A percentile compares a stretch with the other conserved stretches of the same genome.
Conservation (phyloP, 768 basidiomycete genomes). For the Boletus tylopilopsis region DNA sequence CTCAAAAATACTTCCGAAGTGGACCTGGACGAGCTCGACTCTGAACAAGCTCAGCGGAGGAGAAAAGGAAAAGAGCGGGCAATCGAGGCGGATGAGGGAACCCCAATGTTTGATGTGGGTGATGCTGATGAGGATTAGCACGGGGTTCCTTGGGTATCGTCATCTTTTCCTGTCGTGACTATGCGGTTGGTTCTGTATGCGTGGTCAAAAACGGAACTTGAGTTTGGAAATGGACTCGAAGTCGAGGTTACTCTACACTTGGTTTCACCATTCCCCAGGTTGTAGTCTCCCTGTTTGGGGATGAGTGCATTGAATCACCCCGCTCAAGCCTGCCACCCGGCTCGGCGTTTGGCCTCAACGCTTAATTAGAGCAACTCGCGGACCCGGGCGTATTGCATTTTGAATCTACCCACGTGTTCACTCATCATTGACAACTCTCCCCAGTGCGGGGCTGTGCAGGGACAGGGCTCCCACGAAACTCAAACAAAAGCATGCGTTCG, state of each 20-base stretch:
- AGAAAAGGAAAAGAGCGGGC: constrained; percentile 51
- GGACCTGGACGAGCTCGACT: constrained; percentile 43
- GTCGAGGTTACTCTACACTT: constrained; percentile 20
- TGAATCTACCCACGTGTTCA: constrained; percentile 41
- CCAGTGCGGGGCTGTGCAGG: too few relatives aligned
- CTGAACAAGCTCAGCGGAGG: constrained; percentile 31
- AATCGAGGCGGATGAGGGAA: constrained; percentile 26
- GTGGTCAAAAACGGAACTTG: neutral
- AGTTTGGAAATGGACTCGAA: too few relatives aligned
- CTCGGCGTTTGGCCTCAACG: constrained; percentile 89
- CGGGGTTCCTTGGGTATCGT: constrained; percentile 14
- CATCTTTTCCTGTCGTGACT: neutral
- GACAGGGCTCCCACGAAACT: constrained; percentile 87
- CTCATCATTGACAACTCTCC: too few relatives aligned
- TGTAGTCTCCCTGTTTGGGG: constrained; percentile 37
- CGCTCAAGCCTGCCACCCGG: constrained; percentile 72
- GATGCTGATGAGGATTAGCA: constrained; percentile 43
- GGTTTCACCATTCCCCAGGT: constrained; percentile 60
- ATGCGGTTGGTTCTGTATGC: neutral
- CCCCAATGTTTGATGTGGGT: constrained; percentile 56
- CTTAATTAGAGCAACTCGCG: too few relatives aligned
- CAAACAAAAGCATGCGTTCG: constrained; percentile 66
- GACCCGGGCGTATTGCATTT: constrained; percentile 61
- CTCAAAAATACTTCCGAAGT: constrained; percentile 40
- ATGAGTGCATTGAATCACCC: constrained; percentile 76